Base-by-base conservation (phyloP, 176 grass and related monocot genomes). In the Rhipidocladum racemiflorum region DNA sequence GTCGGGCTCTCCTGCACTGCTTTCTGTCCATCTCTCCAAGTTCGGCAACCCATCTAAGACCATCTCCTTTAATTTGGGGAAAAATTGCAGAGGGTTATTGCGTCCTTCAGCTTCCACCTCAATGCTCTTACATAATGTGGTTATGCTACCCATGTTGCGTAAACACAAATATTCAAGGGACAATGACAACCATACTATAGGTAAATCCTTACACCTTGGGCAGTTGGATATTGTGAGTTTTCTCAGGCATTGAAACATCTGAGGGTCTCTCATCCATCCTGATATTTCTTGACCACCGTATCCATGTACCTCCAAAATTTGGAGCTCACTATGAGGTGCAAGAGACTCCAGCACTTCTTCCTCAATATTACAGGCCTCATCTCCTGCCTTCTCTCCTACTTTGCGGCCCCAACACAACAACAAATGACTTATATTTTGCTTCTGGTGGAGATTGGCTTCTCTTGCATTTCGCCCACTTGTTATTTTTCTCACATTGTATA, bases 401-500 rank as follows among this genome's bases (percentile, higher is more conserved):
- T 8, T 0, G 2, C 4, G 1, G 1, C 36, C 76, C 84, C 84
- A 86, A 27, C 0, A 6, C 2, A 80, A 8, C 0, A 0, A 0
- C 1, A 86, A 6, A 0, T 45, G 24, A 13, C 2, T 65, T 35
- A 86, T 2, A 0, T 75, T 73, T 1, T 65, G 5, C 17, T 86
- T 86, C 25, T 48, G 20, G 2, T 81, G 70, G 16, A 86, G 29
- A 59, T 60, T 72, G 43, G 34, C 65, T 12, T 75, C n/a, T 2
- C 42, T 24, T 35, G 61, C 60, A 16, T 74, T 30, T 29, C 23
- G 5, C 6, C 21, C 3, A 23, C 9, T 53, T 21, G 28, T 79
- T 29, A 78, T 68, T 42, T 85, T 53, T 4, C 5, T 21, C 46
- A 85, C 51, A 10, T 63, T 85, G 8, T n/a, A 85, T 15, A 85